A percentile compares a stretch with the other conserved stretches of the same genome.
phyloP scores from a whole-genome alignment of 805 yeast species.

The Wickerhamiella australiensis region DNA sequence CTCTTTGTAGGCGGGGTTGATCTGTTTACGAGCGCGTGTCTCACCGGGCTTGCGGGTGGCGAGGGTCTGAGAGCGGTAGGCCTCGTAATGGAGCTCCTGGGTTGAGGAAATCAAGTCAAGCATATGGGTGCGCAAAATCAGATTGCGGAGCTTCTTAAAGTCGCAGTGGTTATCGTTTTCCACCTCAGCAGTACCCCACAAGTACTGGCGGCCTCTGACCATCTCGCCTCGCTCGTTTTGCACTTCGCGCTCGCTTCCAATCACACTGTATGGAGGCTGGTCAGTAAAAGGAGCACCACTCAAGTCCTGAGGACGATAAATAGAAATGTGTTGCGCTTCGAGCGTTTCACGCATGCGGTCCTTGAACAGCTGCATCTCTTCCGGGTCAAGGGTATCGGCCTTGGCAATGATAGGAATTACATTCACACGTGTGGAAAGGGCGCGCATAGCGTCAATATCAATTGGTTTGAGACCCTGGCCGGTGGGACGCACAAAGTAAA shows the following conservation, averaged over 20 bases:
- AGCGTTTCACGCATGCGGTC: constrained; percentile 39
- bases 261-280: constrained; percentile 56
- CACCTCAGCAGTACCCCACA: constrained; percentile 80
- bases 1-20: constrained; percentile 88
- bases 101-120: constrained; percentile 67
- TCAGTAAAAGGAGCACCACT: constrained; percentile 23
- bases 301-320: constrained; percentile 38
- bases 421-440: constrained; percentile 58
- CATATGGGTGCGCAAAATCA: constrained; percentile 59
- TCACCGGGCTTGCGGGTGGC: constrained; percentile 36
- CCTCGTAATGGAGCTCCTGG: constrained; percentile 57
- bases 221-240: constrained; percentile 34
- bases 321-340: constrained; percentile 41
- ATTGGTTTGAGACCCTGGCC: constrained; percentile 48
- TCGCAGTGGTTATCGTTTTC: constrained; percentile 73
- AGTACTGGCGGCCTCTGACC: constrained; percentile 65
- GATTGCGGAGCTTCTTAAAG: constrained; percentile 48
- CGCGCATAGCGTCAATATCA: constrained; percentile 64
- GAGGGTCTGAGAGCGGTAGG: constrained; percentile 49
- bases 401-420: constrained; percentile 73
- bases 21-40: constrained; percentile 31
- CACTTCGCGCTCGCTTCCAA: constrained; percentile 49
- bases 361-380: constrained; percentile 46
- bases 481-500: constrained; percentile 68
- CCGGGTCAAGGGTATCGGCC: constrained; percentile 57